Base-by-base conservation (phyloP, 176 grass and related monocot genomes). In the Avena sativa region DNA sequence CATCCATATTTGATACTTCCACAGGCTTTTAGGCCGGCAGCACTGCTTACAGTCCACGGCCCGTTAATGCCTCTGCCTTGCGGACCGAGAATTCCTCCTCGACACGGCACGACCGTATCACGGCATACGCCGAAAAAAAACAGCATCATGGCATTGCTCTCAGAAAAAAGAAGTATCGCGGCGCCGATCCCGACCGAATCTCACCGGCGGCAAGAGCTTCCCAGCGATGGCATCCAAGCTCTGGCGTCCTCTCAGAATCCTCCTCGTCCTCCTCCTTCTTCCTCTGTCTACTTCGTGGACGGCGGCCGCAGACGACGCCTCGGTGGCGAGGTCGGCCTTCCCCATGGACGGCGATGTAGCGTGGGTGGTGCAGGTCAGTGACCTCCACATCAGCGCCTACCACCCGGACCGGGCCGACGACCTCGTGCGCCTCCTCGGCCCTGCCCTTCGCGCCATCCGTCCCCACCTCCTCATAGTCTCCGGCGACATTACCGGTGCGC, bases 401-500 rank as follows among this genome's bases (percentile, higher is more conserved):
- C 62, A 69, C 34, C 96, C 96, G 20, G 84, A 92, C 14, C 90
- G 96, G 68, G 90, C 96, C 23, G 56, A 47, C 44, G 93, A 95
- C 79, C 91, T 98, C 20, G 88, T 62, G 44, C 68, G 13, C 30
- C 86, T 92, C 30, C 93, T 98, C 21, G 88, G 83, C 69, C 36
- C 62, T 1, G 73, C 91, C 14, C 88, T 98, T 25, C 81, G 80
- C 12, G 49, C 88, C 84, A 90, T 98, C 74, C 96, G 88, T 12
- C 96, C 96, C 19, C 80, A 92, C 65, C 91, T 98, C 15, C 88
- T 95, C 40, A 81, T 98, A 38, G 81, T 98, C 88, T 91, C 91
- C n/a, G 93, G 96, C 48, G 96, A 98, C 78, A 85, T 95, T 78
- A 98, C 90, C 8, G 96, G 96, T 98, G 81, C 57, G 83, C 79